Conservation (phyloP, 2,329 filamentous ascomycete species). For the Hymenoscyphus occultus region DNA sequence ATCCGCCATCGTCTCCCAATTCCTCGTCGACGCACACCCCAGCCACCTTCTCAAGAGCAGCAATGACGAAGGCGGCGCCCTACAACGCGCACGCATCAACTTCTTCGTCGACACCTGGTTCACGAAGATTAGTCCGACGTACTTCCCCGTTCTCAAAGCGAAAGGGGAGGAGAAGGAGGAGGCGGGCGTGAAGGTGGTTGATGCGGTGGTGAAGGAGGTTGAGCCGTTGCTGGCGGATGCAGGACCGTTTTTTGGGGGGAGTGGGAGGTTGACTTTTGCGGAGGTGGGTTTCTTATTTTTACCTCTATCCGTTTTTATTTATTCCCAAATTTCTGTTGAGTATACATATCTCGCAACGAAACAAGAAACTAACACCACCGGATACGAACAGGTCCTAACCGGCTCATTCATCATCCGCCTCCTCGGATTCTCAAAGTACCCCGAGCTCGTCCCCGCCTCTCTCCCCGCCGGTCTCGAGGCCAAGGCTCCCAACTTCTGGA, state of each 20-base stretch:
- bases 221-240: slow-evolving; percentile 63
- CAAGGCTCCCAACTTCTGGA: slow-evolving; percentile 62
- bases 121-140: slow-evolving; percentile 54
- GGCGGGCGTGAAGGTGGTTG: slow-evolving; percentile 50
- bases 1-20: slow-evolving; percentile 69
- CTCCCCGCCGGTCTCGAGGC: slow-evolving; percentile 47
- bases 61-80: slow-evolving; percentile 50
- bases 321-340: no score
- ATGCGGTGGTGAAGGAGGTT: slow-evolving; percentile 63
- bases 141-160: slow-evolving; percentile 45
- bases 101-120: slow-evolving; percentile 73
- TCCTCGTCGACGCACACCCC: slow-evolving; percentile 66
- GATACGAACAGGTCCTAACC: slow-evolving; percentile 49
- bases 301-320: no score
- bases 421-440: slow-evolving; percentile 51
- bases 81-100: slow-evolving; percentile 62
- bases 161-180: slow-evolving; percentile 47
- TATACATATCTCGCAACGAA: no score
- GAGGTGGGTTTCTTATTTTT: slow-evolving; percentile 54
- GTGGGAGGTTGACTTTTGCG: slow-evolving; percentile 63
- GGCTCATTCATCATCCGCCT: slow-evolving; percentile 67
- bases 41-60: slow-evolving; percentile 61
- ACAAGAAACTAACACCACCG: no score
- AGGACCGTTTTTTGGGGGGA: slow-evolving; percentile 62
- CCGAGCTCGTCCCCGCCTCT: slow-evolving; percentile 50